A percentile compares a stretch with the other conserved stretches of the same genome.
phyloP scores from a whole-genome alignment of 2,329 filamentous ascomycete genomes.

The Aureobasidium subglaciale region DNA sequence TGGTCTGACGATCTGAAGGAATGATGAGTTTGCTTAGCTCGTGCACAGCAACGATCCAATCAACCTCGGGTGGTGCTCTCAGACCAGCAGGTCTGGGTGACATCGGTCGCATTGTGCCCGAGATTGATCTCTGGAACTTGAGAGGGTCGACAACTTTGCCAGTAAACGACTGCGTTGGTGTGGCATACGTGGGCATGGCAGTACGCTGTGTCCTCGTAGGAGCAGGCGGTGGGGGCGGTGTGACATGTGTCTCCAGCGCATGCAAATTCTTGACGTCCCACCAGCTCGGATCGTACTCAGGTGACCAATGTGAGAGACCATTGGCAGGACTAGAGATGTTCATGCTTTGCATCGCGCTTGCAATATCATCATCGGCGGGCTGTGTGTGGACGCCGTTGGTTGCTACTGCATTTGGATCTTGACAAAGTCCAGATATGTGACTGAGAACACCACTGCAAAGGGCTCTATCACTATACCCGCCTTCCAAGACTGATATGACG shows the following conservation, averaged over 20 bases:
- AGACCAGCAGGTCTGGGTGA: conserved; percentile 41
- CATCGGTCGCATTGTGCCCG: conserved; percentile 42
- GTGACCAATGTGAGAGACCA: conserved; percentile 28
- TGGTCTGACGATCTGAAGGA: conserved; percentile 65
- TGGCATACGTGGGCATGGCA: conserved; percentile 66
- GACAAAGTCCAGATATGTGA: conserved; percentile 76
- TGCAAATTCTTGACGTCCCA: conserved; percentile 53
- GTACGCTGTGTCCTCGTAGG: conserved; percentile 51
- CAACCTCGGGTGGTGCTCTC: conserved; percentile 70
- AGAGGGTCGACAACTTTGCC: conserved; percentile 68
- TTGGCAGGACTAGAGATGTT: conserved; percentile 2
- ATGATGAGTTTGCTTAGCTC: conserved; percentile 79
- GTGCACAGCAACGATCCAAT: conserved; percentile 77
- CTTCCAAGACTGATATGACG: conserved; percentile 88
- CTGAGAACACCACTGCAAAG: conserved; percentile 82
- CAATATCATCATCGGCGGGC: conserved; percentile 1
- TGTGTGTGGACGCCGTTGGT: neutral
- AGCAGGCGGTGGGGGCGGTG: conserved; percentile 43
- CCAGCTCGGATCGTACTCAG: conserved; percentile 36
- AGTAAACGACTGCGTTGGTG: conserved; percentile 79
- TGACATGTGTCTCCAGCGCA: conserved; percentile 57
- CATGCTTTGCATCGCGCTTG: conserved; percentile 3
- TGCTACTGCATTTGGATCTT: conserved; percentile 32
- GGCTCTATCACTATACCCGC: conserved; percentile 90
- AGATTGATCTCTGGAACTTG: conserved; percentile 58